A percentile compares a stretch with the other conserved stretches of the same genome.
Conservation (phyloP, 164 flowering plant species). For the Sedum album region DNA sequence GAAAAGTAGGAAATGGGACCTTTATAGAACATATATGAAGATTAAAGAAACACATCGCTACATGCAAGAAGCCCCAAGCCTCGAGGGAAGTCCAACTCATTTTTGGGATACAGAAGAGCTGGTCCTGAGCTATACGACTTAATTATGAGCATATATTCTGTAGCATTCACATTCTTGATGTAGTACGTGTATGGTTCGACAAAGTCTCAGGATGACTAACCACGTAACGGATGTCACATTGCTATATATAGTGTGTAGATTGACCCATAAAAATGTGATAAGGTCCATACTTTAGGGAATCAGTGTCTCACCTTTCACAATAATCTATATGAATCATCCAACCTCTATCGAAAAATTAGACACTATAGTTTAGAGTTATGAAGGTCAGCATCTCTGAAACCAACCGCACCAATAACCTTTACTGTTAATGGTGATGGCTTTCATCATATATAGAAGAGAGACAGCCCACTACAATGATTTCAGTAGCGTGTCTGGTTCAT, state of each 20-base stretch:
- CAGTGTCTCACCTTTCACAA: not conserved
- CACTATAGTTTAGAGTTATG: not conserved
- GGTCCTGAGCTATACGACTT: not conserved
- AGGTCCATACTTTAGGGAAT: not conserved
- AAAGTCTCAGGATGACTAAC: not conserved
- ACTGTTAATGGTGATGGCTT: not conserved
- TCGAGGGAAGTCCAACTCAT: not conserved
- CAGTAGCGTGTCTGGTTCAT: not conserved
- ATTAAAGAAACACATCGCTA: not conserved
- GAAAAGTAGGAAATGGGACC: not conserved
- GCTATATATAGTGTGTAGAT: not conserved
- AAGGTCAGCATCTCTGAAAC: not conserved
- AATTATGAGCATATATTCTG: not conserved
- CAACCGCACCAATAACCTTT: not conserved
- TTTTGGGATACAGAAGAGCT: not conserved
- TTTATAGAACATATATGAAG: not conserved
- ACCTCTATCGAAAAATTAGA: not conserved
- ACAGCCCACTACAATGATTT: not conserved
- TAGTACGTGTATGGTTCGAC: not conserved
- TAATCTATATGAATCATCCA: not conserved
- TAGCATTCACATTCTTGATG: not conserved
- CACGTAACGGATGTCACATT: not conserved
- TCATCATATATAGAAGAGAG: not conserved
- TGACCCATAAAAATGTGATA: not conserved
- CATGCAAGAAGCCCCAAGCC: not conserved